Evolutionary conservation across 768 basidiomycete genomes (phyloP), one percentile per base, ranked within the genome.

Genomic region (Lactarius tabidus): DNA sequence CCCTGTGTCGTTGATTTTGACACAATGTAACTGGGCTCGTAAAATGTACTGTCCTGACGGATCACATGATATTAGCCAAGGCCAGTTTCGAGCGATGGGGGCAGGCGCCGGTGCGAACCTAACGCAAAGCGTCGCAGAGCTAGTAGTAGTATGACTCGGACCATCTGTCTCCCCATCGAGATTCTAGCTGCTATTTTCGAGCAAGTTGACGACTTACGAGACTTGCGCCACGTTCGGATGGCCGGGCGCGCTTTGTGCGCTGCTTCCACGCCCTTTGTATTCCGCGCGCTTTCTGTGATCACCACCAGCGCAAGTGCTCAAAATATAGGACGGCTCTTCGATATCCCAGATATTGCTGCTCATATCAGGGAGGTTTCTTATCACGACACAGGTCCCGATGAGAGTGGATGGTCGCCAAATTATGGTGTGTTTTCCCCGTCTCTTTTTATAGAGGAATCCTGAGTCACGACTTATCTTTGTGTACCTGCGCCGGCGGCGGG

Each of bases 361-460:
- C 35, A 54, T 38, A 35, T 61, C 48, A 61, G 36, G 51, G 51
- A 29, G 26, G 12, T 61, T 5, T 17, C 36, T 35, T 61, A 61
- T 29, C 26, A 17, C 15, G 52, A 61, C 35, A 35, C 18, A 35
- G 36, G 51, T 35, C 20, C n/a, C 14, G 60, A 48, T 23, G 28
- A 35, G n/a, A 28, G 28, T 2, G 35, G 60, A 48, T 29, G 28
- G 35, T 6, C 4, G 33, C 36, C 38, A 18, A 38, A 35, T 14
- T 18, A 38, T 39, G 23, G 56, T 38, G 36, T n/a, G 55, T 33
- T 35, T 5, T 20, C 10, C 36, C 14, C n/a, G n/a, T 8, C 15
- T 36, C 23, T 8, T 23, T 6, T 23, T 36, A 28, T 35, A 28
- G 6, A 57, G 28, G 4, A 48, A n/a, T n/a, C n/a, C n/a, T n/a